Conservation (phyloP, 306 rosid species). For the Inga leiocalycina region DNA sequence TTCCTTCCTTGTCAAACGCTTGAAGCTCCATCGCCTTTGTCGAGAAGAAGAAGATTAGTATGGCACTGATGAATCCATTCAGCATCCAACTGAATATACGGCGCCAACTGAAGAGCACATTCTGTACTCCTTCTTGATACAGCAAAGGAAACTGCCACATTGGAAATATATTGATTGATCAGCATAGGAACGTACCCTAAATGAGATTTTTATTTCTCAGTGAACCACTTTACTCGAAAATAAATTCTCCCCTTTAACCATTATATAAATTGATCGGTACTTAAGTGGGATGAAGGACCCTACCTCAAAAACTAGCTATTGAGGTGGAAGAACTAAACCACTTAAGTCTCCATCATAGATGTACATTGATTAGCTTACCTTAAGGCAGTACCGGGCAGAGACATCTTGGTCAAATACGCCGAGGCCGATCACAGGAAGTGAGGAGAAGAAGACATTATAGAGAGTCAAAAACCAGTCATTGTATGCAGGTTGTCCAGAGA, state of each 20-base stretch:
- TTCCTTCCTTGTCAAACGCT: constrained; percentile 68
- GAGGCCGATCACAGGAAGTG: constrained; percentile 51
- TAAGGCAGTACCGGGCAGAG: constrained; percentile 1
- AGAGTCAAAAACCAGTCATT: constrained; percentile 77
- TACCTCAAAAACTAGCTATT: not conserved
- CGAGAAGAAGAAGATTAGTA: constrained; percentile 80
- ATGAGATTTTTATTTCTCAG: not conserved
- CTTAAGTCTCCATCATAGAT: no score
- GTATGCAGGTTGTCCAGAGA: constrained; percentile 66
- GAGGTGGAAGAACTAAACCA: not conserved
- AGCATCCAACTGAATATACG: constrained; percentile 88
- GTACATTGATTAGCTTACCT: not conserved
- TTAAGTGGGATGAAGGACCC: not conserved
- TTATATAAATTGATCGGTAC: no score
- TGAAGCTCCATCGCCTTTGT: constrained; percentile 57
- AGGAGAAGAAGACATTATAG: constrained; percentile 67
- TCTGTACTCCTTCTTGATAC: constrained; percentile 95
- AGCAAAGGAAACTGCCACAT: constrained; percentile 78
- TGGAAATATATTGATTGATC: constrained; percentile 18
- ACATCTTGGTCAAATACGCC: constrained; percentile 60
- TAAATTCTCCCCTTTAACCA: not conserved
- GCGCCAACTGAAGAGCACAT: constrained; percentile 84
- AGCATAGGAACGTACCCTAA: not conserved
- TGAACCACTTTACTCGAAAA: no score
- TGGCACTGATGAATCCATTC: constrained; percentile 64